A percentile compares a stretch with the other conserved stretches of the same genome.
Conservation (phyloP, 768 basidiomycete genomes). For the Termitomyces heimii region DNA sequence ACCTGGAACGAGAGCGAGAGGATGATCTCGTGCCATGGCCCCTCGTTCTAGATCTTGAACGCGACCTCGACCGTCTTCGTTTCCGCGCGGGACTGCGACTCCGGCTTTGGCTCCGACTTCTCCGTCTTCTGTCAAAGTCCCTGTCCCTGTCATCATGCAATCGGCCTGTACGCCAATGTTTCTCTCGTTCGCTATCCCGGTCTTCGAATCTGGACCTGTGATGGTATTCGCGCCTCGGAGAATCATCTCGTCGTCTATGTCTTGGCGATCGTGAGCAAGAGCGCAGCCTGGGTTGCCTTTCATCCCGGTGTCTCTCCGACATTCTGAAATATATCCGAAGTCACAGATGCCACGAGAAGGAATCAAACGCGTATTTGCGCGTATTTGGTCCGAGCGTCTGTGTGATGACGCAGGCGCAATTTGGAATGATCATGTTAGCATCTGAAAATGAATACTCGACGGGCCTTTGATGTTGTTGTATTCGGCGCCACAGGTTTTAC, state of each 20-base stretch:
- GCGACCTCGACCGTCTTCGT: conserved; percentile 28
- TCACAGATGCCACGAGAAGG: not conserved
- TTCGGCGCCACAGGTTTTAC: conserved; percentile 77
- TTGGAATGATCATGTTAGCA: not conserved
- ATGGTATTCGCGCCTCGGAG: conserved; percentile 3
- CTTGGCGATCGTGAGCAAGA: conserved; percentile 2
- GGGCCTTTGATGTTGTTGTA: conserved; percentile 48
- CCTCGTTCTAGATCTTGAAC: conserved; percentile 25
- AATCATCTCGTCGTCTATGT: conserved; percentile 1
- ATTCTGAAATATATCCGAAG: too few species aligned
- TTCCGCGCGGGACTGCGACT: conserved; percentile 28
- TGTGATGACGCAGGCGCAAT: conserved; percentile 1
- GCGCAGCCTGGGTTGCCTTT: not conserved
- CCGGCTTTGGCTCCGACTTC: conserved; percentile 17
- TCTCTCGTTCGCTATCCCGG: not conserved
- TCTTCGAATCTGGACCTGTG: not conserved
- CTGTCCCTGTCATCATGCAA: not conserved
- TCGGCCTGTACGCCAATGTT: not conserved
- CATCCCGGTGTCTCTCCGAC: conserved; percentile 2
- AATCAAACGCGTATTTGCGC: conserved; percentile 4
- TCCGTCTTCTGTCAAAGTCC: conserved; percentile 16
- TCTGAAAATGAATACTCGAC: conserved; percentile 18
- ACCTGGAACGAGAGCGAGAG: conserved; percentile 23
- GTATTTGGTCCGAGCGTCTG: conserved; percentile 2
- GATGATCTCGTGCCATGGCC: conserved; percentile 24